Evolutionary conservation across 2,329 filamentous ascomycete species (phyloP), one percentile per base, ranked within the genome.

Genomic region (Monosporascus sp.): DNA sequence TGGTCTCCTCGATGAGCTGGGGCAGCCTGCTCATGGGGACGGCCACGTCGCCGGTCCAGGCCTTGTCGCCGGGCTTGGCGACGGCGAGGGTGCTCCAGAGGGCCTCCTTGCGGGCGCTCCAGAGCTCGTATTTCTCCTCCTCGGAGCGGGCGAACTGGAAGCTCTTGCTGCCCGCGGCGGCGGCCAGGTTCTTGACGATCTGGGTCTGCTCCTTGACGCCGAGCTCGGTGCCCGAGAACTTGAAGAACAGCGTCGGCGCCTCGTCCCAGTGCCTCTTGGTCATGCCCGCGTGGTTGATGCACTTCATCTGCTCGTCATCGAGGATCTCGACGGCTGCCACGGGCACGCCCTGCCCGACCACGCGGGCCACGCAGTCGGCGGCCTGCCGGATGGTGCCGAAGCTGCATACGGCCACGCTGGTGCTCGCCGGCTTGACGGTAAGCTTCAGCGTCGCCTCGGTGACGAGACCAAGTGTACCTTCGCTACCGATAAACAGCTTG

Each of bases 41-140:
- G 0, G 90, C 90, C 11, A 94, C 90, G 64, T 95, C 90, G 1
- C 88, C 89, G 0, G 89, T 93, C 89, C 89, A 94, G 3, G 94
- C 86, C 51, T 82, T 83, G 58, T 92, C 85, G n/a, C 77, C 81
- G 45, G 66, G 80, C 72, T 70, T 82, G 73, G 70, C 82, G 64
- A 85, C 75, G 0, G 88, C 82, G 76, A 90, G 85, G 52, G 88
- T 85, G 63, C 83, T 88, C 89, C 89, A 94, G 38, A 95, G 76
- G 1, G 89, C 88, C 70, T 92, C 88, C 72, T 95, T 95, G 45
- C 90, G 75, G 22, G 90, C 90, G 62, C 84, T 87, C 90, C 90
- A 95, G 31, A 95, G 77, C 70, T 92, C 88, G 6, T 79, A 76
- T 68, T 86, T 84, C 74, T 96, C 90, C 27, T 84, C 76, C 54